phyloP scores from a whole-genome alignment of 306 rosid genomes.

The Gastrolobium villosum region DNA sequence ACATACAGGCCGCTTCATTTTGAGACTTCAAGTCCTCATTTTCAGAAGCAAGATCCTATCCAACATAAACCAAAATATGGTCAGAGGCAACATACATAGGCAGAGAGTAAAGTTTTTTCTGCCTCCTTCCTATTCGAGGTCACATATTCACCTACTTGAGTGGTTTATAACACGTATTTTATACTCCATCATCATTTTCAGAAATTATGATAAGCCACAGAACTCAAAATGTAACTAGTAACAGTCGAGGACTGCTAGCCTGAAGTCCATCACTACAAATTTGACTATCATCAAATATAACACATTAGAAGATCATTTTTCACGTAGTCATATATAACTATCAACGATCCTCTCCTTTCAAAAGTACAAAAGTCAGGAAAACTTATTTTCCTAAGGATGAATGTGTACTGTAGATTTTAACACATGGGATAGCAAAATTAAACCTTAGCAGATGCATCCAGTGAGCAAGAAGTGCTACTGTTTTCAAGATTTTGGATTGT shows the following conservation, averaged over 20 bases:
- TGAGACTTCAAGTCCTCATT: slow-evolving; percentile 74
- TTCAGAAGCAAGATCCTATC: slow-evolving; percentile 60
- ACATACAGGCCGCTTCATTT: slow-evolving; percentile 67
- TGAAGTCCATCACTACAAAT: not conserved
- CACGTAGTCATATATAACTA: slow-evolving; percentile 12
- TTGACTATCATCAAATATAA: slow-evolving; percentile 15
- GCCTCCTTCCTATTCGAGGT: slow-evolving; percentile 38
- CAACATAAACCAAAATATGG: slow-evolving; percentile 40
- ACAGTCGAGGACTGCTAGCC: slow-evolving; percentile 3
- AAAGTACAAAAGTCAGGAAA: not conserved
- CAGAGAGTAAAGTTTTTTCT: slow-evolving; percentile 26
- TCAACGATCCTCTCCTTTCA: slow-evolving; percentile 27
- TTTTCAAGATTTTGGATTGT: slow-evolving; percentile 68
- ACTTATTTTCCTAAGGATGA: not conserved
- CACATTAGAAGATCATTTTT: slow-evolving; percentile 5
- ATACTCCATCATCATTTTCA: slow-evolving; percentile 27
- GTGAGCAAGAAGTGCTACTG: slow-evolving; percentile 55
- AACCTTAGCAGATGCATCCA: slow-evolving; percentile 71
- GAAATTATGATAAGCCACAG: slow-evolving; percentile 22
- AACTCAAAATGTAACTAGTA: slow-evolving; percentile 24
- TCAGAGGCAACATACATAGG: slow-evolving; percentile 41
- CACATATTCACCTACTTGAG: slow-evolving; percentile 17
- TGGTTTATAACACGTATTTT: slow-evolving; percentile 29
- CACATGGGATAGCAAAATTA: slow-evolving; percentile 43
- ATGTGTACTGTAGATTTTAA: slow-evolving; percentile 21